Evolutionary conservation across 2,329 filamentous ascomycete genomes (phyloP).

Genomic region (Calonectria pseudoreteaudii): DNA sequence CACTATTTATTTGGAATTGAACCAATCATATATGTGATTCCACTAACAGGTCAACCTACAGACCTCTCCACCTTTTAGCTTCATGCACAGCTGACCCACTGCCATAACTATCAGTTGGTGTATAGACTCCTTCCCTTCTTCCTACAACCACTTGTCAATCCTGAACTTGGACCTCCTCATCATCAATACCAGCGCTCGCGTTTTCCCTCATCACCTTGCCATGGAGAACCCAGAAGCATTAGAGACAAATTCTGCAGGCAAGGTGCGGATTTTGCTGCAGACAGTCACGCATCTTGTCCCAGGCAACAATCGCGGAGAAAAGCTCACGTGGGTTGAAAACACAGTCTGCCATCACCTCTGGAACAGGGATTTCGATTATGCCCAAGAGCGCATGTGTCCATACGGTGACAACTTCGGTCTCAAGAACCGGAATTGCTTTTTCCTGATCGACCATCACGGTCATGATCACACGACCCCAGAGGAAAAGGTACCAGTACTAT

Average conservation of each 20-base stretch:
- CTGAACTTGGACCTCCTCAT: background rate
- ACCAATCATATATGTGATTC: too few species aligned
- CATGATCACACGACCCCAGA: conserved; percentile 22
- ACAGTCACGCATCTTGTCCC: conserved; percentile 26
- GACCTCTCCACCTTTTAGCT: too few species aligned
- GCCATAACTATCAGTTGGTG: too few species aligned
- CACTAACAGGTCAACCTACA: too few species aligned
- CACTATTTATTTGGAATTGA: too few species aligned
- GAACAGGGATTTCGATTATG: conserved; percentile 24
- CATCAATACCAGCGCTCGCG: background rate
- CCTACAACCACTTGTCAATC: too few species aligned
- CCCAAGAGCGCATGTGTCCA: conserved; percentile 18
- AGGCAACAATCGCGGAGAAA: conserved; percentile 25
- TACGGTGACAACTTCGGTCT: conserved; percentile 25
- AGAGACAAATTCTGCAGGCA: background rate
- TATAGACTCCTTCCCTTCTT: background rate
- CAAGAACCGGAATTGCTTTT: conserved; percentile 24
- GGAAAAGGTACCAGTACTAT: conserved; percentile 21
- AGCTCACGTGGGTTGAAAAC: conserved; percentile 18
- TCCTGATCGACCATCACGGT: conserved; percentile 31
- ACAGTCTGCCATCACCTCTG: conserved; percentile 25
- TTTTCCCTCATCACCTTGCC: background rate
- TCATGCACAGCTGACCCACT: too few species aligned
- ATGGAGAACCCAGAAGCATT: conserved; percentile 19
- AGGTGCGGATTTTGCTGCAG: conserved; percentile 27